Percentiles rank a stretch among this genome's conserved stretches.
Conservation (phyloP, 2,329 filamentous ascomycete genomes). For the Alternaria ventricosa region DNA sequence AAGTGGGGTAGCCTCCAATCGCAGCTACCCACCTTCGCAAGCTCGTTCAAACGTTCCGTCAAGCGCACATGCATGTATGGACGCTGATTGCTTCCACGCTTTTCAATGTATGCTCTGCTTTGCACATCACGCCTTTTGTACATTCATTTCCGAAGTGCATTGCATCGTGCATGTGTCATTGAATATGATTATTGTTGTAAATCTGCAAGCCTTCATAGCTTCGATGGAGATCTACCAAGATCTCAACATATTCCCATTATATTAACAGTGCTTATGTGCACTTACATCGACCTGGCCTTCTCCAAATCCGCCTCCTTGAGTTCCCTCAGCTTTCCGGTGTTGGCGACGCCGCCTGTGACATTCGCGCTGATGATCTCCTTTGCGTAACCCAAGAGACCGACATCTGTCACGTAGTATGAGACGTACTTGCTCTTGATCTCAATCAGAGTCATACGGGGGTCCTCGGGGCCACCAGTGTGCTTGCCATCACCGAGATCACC, state of each 20-base stretch:
- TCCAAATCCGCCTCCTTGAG: slow-evolving; percentile 59
- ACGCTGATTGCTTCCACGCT: not conserved
- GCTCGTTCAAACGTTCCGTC: not conserved
- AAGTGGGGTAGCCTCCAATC: slow-evolving; percentile 20
- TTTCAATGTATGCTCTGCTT: not conserved
- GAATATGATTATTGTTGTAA: not conserved
- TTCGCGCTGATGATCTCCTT: slow-evolving; percentile 51
- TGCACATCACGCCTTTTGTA: not conserved
- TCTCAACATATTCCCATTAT: not conserved
- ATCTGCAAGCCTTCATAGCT: slow-evolving; percentile 2
- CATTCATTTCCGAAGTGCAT: not conserved
- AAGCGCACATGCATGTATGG: not conserved
- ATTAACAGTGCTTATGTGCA: not conserved
- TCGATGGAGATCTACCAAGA: slow-evolving; percentile 1
- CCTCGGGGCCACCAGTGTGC: slow-evolving; percentile 54
- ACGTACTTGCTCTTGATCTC: slow-evolving; percentile 51
- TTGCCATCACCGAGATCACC: slow-evolving; percentile 59
- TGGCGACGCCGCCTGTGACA: slow-evolving; percentile 48
- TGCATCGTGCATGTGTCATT: not conserved
- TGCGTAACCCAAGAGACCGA: slow-evolving; percentile 44
- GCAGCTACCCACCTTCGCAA: slow-evolving; percentile 11
- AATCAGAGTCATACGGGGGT: slow-evolving; percentile 56
- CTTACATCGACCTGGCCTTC: slow-evolving; percentile 35
- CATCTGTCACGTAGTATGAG: slow-evolving; percentile 48
- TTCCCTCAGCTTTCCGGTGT: slow-evolving; percentile 53